These are phyloP conservation scores for Blastocystis sp. DNA, from an alignment of 352 stramenopile species.

Conservation along the genomic window DNA sequence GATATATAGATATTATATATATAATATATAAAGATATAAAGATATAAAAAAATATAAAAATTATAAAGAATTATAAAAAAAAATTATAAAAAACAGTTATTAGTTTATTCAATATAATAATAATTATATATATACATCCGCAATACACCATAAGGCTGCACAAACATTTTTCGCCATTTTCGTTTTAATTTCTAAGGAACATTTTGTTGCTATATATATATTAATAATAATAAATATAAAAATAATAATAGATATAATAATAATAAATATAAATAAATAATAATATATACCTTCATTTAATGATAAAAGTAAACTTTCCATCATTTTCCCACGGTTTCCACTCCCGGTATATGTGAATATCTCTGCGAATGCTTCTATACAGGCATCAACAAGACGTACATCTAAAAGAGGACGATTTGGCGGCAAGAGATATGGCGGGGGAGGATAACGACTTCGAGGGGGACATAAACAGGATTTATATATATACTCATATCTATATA, in stretches of 20 bases:
- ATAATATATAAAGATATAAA: not conserved
- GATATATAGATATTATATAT: not conserved
- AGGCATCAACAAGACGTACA: constrained; percentile 16
- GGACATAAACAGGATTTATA: not conserved
- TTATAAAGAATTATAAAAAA: not conserved
- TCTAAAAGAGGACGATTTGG: constrained; percentile 1
- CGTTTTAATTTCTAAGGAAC: constrained; percentile 1
- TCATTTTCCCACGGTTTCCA: constrained; percentile 23
- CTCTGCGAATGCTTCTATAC: constrained; percentile 29
- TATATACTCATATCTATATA: not conserved
- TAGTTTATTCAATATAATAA: too few relatives aligned
- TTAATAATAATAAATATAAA: not conserved
- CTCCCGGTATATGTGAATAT: constrained; percentile 31
- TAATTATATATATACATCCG: constrained; percentile 13
- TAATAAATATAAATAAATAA: too few relatives aligned
- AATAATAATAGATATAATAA: too few relatives aligned
- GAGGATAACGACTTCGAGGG: too few relatives aligned
- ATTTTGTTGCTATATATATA: constrained; percentile 4
- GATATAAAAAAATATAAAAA: not conserved
- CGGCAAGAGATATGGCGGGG: constrained; percentile 20
- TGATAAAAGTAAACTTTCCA: constrained; percentile 5
- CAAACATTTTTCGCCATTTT: constrained; percentile 20
- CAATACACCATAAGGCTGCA: constrained; percentile 27
- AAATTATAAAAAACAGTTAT: too few relatives aligned
- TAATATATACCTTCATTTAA: not conserved